phyloP scores from a whole-genome alignment of 2,329 filamentous ascomycete genomes.

The Neobulgaria alba region DNA sequence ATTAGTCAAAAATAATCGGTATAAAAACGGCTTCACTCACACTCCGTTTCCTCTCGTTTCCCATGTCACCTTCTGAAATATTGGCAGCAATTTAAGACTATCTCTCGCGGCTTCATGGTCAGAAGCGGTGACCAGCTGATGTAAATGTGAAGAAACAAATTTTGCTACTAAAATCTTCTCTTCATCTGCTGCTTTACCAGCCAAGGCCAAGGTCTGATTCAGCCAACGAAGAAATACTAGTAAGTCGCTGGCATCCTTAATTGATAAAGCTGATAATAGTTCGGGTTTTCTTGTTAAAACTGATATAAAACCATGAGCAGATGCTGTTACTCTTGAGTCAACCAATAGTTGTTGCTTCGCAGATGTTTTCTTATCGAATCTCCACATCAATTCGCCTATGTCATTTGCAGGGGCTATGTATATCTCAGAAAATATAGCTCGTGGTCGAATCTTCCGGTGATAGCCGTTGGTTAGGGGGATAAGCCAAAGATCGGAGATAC shows the following conservation, averaged over 20 bases:
- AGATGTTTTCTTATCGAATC: conserved; percentile 5
- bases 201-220: conserved; percentile 1
- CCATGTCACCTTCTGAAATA: conserved; percentile 15
- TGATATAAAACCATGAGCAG: background rate
- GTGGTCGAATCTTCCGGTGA: conserved; percentile 17
- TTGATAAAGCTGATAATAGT: conserved; percentile 1
- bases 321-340: conserved; percentile 1
- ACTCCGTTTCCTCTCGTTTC: conserved; percentile 1
- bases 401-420: conserved; percentile 5
- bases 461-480: conserved; percentile 19
- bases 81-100: conserved; percentile 4
- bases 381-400: conserved; percentile 14
- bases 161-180: conserved; percentile 5
- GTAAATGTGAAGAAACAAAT: conserved; percentile 3
- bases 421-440: conserved; percentile 1
- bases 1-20: conserved; percentile 3
- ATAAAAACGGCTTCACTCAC: conserved; percentile 5
- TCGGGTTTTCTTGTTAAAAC: background rate
- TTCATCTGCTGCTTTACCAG: conserved; percentile 4
- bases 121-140: background rate
- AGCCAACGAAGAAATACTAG: conserved; percentile 12
- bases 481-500: conserved; percentile 21
- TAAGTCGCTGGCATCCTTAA: conserved; percentile 8
- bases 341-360: conserved; percentile 7
- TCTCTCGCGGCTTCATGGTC: conserved; percentile 1